Percentiles rank a stretch among this genome's conserved stretches.
Conservation (phyloP, 352 stramenopile species). For the Globisporangium sylvaticum region DNA sequence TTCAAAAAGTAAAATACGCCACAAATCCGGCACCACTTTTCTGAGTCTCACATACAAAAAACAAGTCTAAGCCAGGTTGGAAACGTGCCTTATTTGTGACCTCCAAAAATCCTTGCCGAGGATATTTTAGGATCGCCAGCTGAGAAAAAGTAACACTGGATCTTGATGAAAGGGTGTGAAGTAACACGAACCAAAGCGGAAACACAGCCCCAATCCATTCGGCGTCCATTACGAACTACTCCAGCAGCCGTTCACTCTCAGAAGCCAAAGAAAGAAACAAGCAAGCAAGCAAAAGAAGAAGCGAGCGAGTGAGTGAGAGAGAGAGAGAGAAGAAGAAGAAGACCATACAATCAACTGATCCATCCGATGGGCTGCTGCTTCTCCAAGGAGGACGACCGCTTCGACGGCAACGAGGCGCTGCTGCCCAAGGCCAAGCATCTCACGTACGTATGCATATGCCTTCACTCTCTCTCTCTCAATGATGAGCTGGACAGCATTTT, state of each 20-base stretch:
- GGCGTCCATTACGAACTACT: not conserved
- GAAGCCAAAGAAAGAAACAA: not conserved
- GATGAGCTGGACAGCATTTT: no score
- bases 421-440: conserved; percentile 40
- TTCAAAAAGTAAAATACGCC: no score
- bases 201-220: not conserved
- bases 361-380: conserved; percentile 68
- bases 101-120: no score
- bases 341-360: not conserved
- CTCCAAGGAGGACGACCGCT: conserved; percentile 63
- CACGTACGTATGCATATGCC: conserved; percentile 14
- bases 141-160: conserved; percentile 2
- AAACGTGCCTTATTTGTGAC: no score
- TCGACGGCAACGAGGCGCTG: conserved; percentile 48
- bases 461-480: not conserved
- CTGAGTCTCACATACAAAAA: no score
- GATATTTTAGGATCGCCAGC: no score
- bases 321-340: no score
- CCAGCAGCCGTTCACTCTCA: not conserved
- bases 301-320: not conserved
- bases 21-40: no score
- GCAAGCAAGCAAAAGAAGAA: not conserved
- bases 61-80: no score
- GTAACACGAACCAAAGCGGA: not conserved
- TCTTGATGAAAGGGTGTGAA: conserved; percentile 14